Evolutionary conservation across 305 asterid species (phyloP).

Genomic region (Galium porrigens): DNA sequence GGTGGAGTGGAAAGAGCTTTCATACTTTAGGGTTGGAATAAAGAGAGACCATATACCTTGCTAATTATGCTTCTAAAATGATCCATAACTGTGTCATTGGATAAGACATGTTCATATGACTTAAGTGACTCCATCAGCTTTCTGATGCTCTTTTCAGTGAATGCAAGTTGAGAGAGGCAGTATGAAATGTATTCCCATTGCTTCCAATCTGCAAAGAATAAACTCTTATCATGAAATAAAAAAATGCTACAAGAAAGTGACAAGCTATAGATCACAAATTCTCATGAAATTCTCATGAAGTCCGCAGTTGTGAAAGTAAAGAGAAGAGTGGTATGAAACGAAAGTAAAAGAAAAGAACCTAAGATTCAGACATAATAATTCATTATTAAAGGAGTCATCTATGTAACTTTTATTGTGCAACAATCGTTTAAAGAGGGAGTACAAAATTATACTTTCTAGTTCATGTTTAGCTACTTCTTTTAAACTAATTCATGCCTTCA

Average conservation of each 20-base stretch:
- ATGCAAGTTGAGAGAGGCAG: conserved; percentile 86
- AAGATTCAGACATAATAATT: no score
- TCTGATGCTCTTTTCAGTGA: conserved; percentile 78
- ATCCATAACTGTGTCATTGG: conserved; percentile 72
- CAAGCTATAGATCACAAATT: background rate
- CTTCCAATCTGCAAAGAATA: conserved; percentile 45
- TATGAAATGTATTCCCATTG: conserved; percentile 83
- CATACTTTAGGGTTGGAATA: conserved; percentile 5
- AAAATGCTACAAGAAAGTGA: background rate
- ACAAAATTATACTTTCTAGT: background rate
- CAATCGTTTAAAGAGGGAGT: background rate
- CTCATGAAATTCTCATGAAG: background rate
- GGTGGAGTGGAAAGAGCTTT: background rate
- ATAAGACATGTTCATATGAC: conserved; percentile 64
- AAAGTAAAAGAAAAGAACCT: background rate
- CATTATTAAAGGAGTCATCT: background rate
- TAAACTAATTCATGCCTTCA: background rate
- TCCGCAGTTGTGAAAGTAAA: background rate
- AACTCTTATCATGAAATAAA: conserved; percentile 2
- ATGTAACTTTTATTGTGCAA: background rate
- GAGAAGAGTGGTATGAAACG: background rate
- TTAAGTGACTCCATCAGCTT: conserved; percentile 73
- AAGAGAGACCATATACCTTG: conserved; percentile 40
- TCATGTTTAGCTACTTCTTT: background rate
- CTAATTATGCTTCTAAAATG: conserved; percentile 59